Base-by-base conservation (phyloP, 2,329 filamentous ascomycete species). In the Aspergillus chevalieri region DNA sequence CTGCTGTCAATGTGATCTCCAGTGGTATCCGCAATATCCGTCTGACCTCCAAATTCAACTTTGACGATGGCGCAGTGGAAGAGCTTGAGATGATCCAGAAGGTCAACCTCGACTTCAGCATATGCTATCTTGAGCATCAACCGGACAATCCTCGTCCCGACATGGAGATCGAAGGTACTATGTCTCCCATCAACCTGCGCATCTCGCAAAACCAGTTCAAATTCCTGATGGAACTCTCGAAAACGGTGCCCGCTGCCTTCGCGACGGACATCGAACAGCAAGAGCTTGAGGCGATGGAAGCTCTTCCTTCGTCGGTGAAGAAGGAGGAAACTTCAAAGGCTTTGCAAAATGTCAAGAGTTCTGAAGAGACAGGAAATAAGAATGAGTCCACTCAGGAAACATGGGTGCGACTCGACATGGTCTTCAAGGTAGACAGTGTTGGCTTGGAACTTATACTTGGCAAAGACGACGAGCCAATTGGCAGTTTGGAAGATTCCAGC, bases 21-120 rank as follows among this genome's bases (percentile, higher is more conserved):
- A 86, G 90, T 15, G 93, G 93, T 19, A 92, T 99, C 57, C 83
- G 92, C 47, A 95, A 98, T 53, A 89, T 96, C 52, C 84, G 88
- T 30, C 75, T 98, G 24, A 96, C 89, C 0, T 97, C 92, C 0
- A 84, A 89, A 48, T 89, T 97, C 62, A 82, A 95, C 65, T 97
- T 94, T 60, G 69, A 81, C 0, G 78, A 84, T 2, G 81, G 83
- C 30, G 72, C 80, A 49, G 82, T 82, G 0, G 93, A 98, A 67
- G 90, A 95, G 65, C 76, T 98, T 6, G 89, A 98, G 65, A 86
- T 99, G 75, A 95, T 99, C 58, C 91, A 98, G 62, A 90, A 96
- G 59, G 90, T 98, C 10, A 93, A 98, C 65, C 75, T 99, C 21
- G 88, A 87, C 44, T 96, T 98, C 72, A 88, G 87, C 52, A 85